Evolutionary conservation across 306 rosid genomes (phyloP).

Genomic region (Corylus heterophylla): DNA sequence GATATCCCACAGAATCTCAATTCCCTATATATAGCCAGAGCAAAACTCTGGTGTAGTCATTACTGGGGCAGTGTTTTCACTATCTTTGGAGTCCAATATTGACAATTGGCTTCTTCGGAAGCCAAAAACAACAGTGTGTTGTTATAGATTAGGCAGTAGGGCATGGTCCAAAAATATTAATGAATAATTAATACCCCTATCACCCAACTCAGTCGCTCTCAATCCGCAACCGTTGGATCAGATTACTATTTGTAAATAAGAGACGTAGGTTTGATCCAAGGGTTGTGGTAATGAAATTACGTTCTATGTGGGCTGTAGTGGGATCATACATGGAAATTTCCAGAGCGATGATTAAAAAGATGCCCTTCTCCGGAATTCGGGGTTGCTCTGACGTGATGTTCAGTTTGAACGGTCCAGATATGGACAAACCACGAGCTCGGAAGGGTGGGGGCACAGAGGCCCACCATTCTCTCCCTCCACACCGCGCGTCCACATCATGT

Average conservation of each 20-base stretch:
- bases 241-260: too few relatives aligned
- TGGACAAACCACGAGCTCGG: constrained; percentile 32
- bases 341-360: constrained; percentile 26
- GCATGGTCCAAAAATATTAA: too few relatives aligned
- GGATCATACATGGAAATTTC: not conserved
- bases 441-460: constrained; percentile 17
- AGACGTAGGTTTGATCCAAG: not conserved
- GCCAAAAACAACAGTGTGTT: too few relatives aligned
- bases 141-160: too few relatives aligned
- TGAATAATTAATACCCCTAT: too few relatives aligned
- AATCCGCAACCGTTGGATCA: not conserved
- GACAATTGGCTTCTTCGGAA: not conserved
- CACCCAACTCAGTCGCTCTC: too few relatives aligned
- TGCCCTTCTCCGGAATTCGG: constrained; percentile 34
- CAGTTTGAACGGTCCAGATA: constrained; percentile 34
- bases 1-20: too few relatives aligned
- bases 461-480: not conserved
- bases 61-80: too few relatives aligned
- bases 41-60: too few relatives aligned
- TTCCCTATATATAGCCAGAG: too few relatives aligned
- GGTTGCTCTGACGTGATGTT: constrained; percentile 26
- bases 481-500: constrained; percentile 19
- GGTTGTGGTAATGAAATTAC: not conserved
- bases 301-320: not conserved
- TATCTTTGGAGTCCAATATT: constrained; percentile 1